Evolutionary conservation across 192 early-diverging fungal species (phyloP), one percentile per base, ranked within the genome.

Genomic region (Geranomyces variabilis): DNA sequence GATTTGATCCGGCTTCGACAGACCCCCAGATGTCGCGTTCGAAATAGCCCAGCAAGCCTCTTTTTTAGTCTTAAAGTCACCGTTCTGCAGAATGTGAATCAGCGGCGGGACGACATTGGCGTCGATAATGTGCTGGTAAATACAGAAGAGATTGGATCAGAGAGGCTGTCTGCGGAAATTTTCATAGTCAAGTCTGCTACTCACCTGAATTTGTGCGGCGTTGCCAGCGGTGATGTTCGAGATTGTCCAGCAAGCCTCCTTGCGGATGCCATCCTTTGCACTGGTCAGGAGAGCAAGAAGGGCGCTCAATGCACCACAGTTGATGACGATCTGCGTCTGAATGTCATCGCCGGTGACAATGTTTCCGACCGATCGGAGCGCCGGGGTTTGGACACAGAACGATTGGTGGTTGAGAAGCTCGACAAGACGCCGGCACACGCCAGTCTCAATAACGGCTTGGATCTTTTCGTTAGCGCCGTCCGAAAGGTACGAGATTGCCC

Each of bases 31-130:
- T 4, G 95, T 97, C 12, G 97, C 97, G 70, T 99, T 98, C 9
- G 95, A 98, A 46, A 99, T 91, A 36, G 97, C 97, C 97, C 97
- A 99, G 87, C 97, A 99, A 30, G 97, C 97, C 75, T 99, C 97
- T 80, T 97, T 97, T 79, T 96, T 95, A 72, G 93, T 96, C 85
- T 98, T 98, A 80, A 97, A 96, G 71, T 99, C 97, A 41, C 93
- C 95, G 66, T 89, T 83, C 29, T 86, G 79, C 49, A 99, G 86
- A 41, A 93, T 91, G 70, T 91, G 78, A 75, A 97, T 92, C 33
- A 99, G 86, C 15, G 92, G 94, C 15, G 96, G 94, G 66, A 98
- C 88, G 57, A 98, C 85, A 81, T 93, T 94, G 75, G 93, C 93
- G 61, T 99, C 94, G 68, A 99, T 96, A 48, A 99, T 90, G 34